A percentile compares a stretch with the other conserved stretches of the same genome.
Conservation (phyloP, 306 rosid species). For the Vicia villosa region DNA sequence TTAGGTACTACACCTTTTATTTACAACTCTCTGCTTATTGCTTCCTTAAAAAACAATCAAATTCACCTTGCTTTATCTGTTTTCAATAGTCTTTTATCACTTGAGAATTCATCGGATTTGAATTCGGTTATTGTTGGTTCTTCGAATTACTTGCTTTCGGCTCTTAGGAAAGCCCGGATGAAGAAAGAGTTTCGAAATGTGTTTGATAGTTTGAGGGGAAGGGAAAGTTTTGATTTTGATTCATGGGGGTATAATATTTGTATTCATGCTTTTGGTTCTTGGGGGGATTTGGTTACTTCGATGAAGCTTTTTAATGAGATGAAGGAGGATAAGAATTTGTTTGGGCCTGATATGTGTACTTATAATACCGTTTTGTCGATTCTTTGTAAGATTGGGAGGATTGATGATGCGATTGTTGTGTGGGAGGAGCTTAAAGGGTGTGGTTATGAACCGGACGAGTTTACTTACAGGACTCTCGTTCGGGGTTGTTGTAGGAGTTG, state of each 20-base stretch:
- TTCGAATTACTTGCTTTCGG: conserved; percentile 64
- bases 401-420: conserved; percentile 66
- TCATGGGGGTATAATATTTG: conserved; percentile 67
- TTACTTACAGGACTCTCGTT: conserved; percentile 64
- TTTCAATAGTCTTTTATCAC: conserved; percentile 46
- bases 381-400: conserved; percentile 73
- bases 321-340: conserved; percentile 50
- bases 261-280: conserved; percentile 81
- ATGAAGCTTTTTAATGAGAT: conserved; percentile 65
- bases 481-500: conserved; percentile 73
- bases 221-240: conserved; percentile 51
- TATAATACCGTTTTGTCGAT: conserved; percentile 72
- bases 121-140: conserved; percentile 19
- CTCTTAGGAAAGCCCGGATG: conserved; percentile 69
- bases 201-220: conserved; percentile 55
- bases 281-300: conserved; percentile 76
- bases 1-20: conserved; percentile 25
- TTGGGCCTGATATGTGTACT: conserved; percentile 74
- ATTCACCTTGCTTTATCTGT: conserved; percentile 66
- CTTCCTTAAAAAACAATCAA: conserved; percentile 61
- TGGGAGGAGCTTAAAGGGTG: conserved; percentile 79
- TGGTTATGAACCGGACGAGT: conserved; percentile 70
- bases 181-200: conserved; percentile 58
- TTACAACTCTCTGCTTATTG: conserved; percentile 59
- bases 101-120: conserved; percentile 29